These are phyloP conservation scores for Colletotrichum magnum DNA, from an alignment of 2,329 filamentous ascomycete species.

Conservation along the genomic window DNA sequence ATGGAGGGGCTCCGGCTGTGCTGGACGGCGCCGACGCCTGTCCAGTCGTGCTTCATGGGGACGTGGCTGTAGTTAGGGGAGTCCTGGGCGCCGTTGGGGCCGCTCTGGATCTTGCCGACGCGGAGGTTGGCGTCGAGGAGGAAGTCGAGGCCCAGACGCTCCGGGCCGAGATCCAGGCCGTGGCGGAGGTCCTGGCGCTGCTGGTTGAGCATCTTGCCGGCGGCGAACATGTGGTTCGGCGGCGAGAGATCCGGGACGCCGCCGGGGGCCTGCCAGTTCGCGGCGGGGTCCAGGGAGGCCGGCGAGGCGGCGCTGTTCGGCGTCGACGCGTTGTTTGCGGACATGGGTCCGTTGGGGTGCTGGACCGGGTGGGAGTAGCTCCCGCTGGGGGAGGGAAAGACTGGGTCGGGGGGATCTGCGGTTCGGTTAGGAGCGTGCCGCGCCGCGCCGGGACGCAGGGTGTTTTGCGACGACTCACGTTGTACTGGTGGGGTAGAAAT, in stretches of 20 bases:
- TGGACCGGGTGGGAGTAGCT: conserved; percentile 40
- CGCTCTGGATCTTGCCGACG: conserved; percentile 66
- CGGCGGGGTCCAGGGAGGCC: conserved; percentile 45
- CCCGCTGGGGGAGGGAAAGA: conserved; percentile 50
- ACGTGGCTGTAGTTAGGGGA: conserved; percentile 59
- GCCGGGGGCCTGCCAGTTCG: conserved; percentile 26
- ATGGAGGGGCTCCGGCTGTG: conserved; percentile 76
- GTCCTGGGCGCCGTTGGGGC: conserved; percentile 64
- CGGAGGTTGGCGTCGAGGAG: conserved; percentile 74
- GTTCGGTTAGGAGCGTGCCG: conserved; percentile 19
- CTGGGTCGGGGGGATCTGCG: conserved; percentile 46
- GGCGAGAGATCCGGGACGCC: conserved; percentile 41
- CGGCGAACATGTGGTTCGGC: conserved; percentile 43
- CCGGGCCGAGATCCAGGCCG: conserved; percentile 72
- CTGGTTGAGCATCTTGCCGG: conserved; percentile 56
- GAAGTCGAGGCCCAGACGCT: conserved; percentile 81
- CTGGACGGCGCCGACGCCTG: conserved; percentile 60
- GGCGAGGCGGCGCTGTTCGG: conserved; percentile 57
- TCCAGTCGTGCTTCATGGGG: conserved; percentile 67
- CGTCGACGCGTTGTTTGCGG: conserved; percentile 52
- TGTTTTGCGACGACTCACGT: conserved; percentile 18
- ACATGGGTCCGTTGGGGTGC: conserved; percentile 48
- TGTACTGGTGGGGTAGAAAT: conserved; percentile 51
- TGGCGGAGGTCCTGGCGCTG: conserved; percentile 67
- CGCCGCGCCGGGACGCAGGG: background rate